Percentiles rank a stretch among this genome's conserved stretches.
Conservation (phyloP, 2,329 filamentous ascomycete species). For the Fusarium phyllophilum region DNA sequence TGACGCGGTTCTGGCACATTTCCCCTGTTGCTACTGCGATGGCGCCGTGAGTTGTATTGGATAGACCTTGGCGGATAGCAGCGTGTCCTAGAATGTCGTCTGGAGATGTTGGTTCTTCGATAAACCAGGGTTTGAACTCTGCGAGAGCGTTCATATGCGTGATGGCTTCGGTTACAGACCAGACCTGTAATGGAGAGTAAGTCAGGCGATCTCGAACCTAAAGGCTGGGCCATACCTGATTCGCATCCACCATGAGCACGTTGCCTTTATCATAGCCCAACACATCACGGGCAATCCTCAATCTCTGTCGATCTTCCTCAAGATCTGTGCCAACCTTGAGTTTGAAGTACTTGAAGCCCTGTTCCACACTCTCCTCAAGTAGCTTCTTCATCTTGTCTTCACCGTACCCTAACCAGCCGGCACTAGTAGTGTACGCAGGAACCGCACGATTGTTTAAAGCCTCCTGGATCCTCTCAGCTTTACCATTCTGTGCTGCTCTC, state of each 20-base stretch:
- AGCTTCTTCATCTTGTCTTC: not conserved
- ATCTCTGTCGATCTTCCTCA: not conserved
- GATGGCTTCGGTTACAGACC: slow-evolving; percentile 90
- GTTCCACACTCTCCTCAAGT: not conserved
- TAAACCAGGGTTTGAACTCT: slow-evolving; percentile 93
- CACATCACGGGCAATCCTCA: not conserved
- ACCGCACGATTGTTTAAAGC: not conserved
- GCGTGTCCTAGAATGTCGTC: slow-evolving; percentile 91
- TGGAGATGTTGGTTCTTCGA: slow-evolving; percentile 90
- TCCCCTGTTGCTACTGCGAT: slow-evolving; percentile 91
- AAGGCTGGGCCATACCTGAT: not conserved
- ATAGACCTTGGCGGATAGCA: slow-evolving; percentile 73
- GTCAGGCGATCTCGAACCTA: rapidly evolving
- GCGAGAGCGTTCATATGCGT: slow-evolving; percentile 83
- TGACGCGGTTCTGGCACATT: slow-evolving; percentile 93
- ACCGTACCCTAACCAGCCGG: not conserved
- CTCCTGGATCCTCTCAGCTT: not conserved
- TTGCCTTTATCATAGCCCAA: not conserved
- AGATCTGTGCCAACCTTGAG: not conserved
- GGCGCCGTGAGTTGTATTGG: not conserved
- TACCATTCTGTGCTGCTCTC: not conserved
- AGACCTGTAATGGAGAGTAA: slow-evolving; percentile 63
- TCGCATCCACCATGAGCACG: not conserved
- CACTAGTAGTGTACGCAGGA: not conserved
- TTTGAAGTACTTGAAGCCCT: not conserved